These are phyloP conservation scores for Ceratocystiopsis minuta DNA, from an alignment of 2,329 filamentous ascomycete species.

Conservation along the genomic window DNA sequence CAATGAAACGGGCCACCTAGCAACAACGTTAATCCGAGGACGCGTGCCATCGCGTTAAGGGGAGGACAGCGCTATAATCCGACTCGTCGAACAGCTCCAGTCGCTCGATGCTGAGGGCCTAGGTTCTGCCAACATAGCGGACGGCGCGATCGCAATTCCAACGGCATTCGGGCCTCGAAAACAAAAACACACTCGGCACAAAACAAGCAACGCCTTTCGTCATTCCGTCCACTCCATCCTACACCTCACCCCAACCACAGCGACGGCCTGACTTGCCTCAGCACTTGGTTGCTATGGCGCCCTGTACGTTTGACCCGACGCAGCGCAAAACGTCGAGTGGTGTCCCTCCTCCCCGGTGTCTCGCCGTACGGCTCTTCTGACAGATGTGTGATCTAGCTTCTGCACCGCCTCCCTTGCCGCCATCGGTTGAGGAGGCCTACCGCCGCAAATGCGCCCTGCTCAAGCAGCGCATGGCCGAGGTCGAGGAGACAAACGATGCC, in stretches of 20 bases:
- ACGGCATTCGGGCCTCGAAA: too few species aligned
- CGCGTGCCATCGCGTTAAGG: not conserved
- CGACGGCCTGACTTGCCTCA: not conserved
- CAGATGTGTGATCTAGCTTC: too few species aligned
- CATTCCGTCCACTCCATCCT: not conserved
- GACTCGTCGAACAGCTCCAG: not conserved
- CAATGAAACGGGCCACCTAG: not conserved
- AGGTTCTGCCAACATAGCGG: too few species aligned
- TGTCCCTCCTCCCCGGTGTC: too few species aligned
- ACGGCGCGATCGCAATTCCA: too few species aligned
- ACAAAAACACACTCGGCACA: too few species aligned
- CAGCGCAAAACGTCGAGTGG: too few species aligned
- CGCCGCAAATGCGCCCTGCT: conserved; percentile 92
- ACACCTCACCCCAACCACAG: not conserved
- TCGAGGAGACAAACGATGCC: conserved; percentile 80
- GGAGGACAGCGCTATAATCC: too few species aligned
- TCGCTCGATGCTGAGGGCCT: too few species aligned
- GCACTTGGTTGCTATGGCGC: conserved; percentile 4
- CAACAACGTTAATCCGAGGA: conserved; percentile 7
- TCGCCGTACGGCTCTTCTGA: too few species aligned
- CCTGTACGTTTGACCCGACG: conserved; percentile 3
- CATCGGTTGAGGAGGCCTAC: conserved; percentile 89
- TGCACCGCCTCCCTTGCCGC: conserved; percentile 33
- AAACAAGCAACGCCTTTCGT: not conserved
- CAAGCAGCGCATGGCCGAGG: conserved; percentile 76